phyloP scores from a whole-genome alignment of 495 filamentous ascomycete species.

The Trichodelitschia bisporula region DNA sequence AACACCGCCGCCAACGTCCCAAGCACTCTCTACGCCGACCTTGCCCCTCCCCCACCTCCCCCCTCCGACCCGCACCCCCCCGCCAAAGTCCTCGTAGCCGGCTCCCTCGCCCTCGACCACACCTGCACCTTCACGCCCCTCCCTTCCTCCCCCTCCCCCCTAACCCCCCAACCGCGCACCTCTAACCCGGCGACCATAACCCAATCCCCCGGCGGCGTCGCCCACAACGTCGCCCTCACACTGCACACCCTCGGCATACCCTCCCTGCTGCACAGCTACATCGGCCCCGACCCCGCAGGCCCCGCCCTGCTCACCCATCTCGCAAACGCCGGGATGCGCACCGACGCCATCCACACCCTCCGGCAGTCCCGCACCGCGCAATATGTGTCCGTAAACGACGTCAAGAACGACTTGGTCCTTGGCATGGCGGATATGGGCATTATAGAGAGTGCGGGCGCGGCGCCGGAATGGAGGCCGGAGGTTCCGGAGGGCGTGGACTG shows the following conservation, averaged over 20 bases:
- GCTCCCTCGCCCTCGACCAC: slow-evolving; percentile 69
- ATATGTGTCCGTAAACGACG: slow-evolving; percentile 76
- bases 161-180: slow-evolving; percentile 37
- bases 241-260: slow-evolving; percentile 34
- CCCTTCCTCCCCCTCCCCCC: slow-evolving; percentile 7
- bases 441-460: slow-evolving; percentile 29
- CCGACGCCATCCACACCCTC: slow-evolving; percentile 33
- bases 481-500: slow-evolving; percentile 26
- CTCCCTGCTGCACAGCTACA: slow-evolving; percentile 45
- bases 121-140: slow-evolving; percentile 50
- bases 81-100: slow-evolving; percentile 59
- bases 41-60: too few relatives aligned
- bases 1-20: too few relatives aligned
- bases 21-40: too few relatives aligned
- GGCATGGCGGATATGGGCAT: slow-evolving; percentile 94
- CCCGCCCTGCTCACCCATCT: slow-evolving; percentile 39
- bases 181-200: slow-evolving; percentile 65
- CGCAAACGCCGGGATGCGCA: slow-evolving; percentile 33
- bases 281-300: slow-evolving; percentile 58
- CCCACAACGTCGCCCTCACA: slow-evolving; percentile 73
- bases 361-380: slow-evolving; percentile 46
- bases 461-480: too few relatives aligned
- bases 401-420: slow-evolving; percentile 50
- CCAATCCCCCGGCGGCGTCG: slow-evolving; percentile 80
- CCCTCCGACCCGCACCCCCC: too few relatives aligned